These are phyloP conservation scores for Pisolithus microcarpus DNA, from an alignment of 768 basidiomycete species.

Conservation along the genomic window DNA sequence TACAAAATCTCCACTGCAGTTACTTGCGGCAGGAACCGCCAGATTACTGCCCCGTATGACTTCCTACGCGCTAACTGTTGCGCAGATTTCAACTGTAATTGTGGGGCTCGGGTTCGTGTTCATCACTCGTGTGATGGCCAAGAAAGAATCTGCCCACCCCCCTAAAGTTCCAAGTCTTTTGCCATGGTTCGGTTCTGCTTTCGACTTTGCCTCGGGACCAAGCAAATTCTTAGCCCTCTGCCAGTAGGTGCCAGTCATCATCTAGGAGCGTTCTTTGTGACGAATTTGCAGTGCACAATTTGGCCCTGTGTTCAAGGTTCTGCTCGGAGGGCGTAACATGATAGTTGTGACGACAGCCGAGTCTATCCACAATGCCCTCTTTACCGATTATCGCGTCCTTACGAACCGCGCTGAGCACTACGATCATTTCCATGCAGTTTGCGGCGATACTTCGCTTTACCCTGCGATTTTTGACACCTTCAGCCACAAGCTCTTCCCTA, in stretches of 20 bases:
- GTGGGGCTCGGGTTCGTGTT: no score
- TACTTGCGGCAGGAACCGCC: no score
- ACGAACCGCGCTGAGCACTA: conserved; percentile 7
- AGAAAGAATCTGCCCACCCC: no score
- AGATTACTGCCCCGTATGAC: no score
- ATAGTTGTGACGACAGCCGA: conserved; percentile 12
- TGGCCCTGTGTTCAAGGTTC: conserved; percentile 6
- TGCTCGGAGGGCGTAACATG: conserved; percentile 13
- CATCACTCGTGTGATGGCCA: no score
- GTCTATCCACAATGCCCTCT: conserved; percentile 10
- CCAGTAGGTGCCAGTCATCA: conserved; percentile 3
- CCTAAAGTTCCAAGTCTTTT: conserved; percentile 9
- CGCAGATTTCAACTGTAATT: no score
- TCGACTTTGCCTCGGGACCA: conserved; percentile 13
- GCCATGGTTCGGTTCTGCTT: conserved; percentile 12
- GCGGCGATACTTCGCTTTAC: conserved; percentile 2
- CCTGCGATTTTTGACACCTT: conserved; percentile 6
- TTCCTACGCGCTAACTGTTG: no score
- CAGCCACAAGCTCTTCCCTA: conserved; percentile 1
- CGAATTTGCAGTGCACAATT: conserved; percentile 1
- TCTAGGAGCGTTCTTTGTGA: neutral
- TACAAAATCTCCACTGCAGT: no score
- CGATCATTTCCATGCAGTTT: conserved; percentile 5
- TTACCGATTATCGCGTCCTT: conserved; percentile 3
- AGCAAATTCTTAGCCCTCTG: conserved; percentile 11